Base-by-base conservation (phyloP, 306 rosid species). In the Acacia acuminata region DNA sequence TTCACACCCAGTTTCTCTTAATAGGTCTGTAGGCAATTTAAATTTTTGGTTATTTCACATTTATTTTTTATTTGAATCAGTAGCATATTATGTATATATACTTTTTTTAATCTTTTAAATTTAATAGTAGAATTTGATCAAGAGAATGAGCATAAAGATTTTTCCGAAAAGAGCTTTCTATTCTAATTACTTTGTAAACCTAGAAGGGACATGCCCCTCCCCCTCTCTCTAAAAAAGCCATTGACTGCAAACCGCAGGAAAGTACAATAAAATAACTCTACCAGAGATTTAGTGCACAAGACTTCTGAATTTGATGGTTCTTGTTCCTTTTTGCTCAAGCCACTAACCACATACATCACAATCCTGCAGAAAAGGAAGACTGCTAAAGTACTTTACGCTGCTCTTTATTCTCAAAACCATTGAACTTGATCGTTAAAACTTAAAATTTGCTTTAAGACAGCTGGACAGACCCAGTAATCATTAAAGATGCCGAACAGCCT, bases 1-100 rank as follows among this genome's bases (percentile, higher is more conserved):
- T 67, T 96, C 99, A 38, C 99, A 96, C 79, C 99, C 99, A 79
- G 99, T 94, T 82, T 96, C 99, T 88, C 99, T 96, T 47, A 91
- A 90, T 94, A 91, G 98, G 99, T 66, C 12, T 66, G 71, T 66
- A 66, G 71, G 44, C 24, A 66, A 66, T 7, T 66, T 34, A 36
- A 15, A 10, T 22, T 17, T 32, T 66, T 30, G 71, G n/a, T 3
- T 15, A 65, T 65, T 32, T 34, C 36, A 1, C 71, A 17, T 8
- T 66, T 66, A 16, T 30, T 14, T 64, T 65, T 24, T 86, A 78
- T 79, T 70, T 75, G 64, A 53, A 79, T 82, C 88, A 48, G 79
- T 58, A 32, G 61, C 51, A 22, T 80, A 24, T 53, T 80, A 60
- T 83, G 24, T 55, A 65, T 85, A 7, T 71, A 12, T 67, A 36